Evolutionary conservation across 1,284 basidiomycete species (phyloP).

Genomic region (Irpex sp.): DNA sequence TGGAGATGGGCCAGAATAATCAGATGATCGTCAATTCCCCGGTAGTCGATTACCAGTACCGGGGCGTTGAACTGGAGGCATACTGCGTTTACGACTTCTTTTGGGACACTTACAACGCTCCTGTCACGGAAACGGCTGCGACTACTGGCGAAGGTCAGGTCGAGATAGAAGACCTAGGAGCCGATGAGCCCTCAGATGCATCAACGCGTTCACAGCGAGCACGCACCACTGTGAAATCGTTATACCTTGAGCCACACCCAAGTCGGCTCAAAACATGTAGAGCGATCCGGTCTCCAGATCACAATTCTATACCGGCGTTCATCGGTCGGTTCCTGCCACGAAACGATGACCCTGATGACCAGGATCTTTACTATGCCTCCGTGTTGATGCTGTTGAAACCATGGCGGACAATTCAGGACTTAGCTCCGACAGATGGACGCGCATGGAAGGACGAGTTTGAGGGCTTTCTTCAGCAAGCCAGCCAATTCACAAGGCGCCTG

Average conservation of each 20-base stretch:
- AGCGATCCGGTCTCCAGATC: slow-evolving; percentile 29
- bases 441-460: slow-evolving; percentile 30
- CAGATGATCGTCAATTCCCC: slow-evolving; percentile 31
- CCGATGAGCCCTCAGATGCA: too few species aligned
- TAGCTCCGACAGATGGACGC: slow-evolving; percentile 33
- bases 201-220: too few species aligned
- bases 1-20: not conserved
- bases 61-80: not conserved
- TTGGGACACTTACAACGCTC: not conserved
- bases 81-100: not conserved
- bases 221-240: too few species aligned
- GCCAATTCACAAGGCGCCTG: slow-evolving; percentile 11
- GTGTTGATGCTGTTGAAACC: slow-evolving; percentile 48
- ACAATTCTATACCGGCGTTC: slow-evolving; percentile 41
- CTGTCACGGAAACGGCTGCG: too few species aligned
- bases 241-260: slow-evolving; percentile 22
- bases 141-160: too few species aligned
- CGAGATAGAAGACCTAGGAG: too few species aligned
- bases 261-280: slow-evolving; percentile 23
- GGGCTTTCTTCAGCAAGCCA: not conserved
- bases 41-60: slow-evolving; percentile 30
- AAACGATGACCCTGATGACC: slow-evolving; percentile 28
- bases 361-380: slow-evolving; percentile 41
- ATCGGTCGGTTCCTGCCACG: slow-evolving; percentile 41
- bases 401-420: slow-evolving; percentile 36